Evolutionary conservation across 2,329 filamentous ascomycete genomes (phyloP), one percentile per base, ranked within the genome.

Genomic region (Fusarium coffeatum): DNA sequence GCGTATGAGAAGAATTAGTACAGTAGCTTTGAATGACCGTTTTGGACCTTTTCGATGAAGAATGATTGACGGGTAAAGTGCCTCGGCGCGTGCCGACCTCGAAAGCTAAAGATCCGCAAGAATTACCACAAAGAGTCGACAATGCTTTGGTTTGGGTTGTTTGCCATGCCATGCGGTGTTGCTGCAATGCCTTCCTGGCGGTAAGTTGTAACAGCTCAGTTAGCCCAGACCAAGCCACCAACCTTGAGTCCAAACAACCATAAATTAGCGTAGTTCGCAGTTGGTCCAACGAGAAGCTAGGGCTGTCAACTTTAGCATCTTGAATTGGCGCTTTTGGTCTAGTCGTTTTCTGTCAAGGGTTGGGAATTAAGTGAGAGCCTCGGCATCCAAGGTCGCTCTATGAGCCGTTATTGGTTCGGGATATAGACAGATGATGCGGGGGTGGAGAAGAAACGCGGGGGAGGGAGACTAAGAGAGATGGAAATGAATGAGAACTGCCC

Each of bases 401-500:
- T 25, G 48, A 30, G 55, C 23, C 28, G 34, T 60, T 41, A 70
- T 70, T 70, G 68, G 68, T 25, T 47, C 62, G 67, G 57, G 40
- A 57, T 20, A 59, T 57, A 40, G n/a, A 37, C 42, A 43, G 41
- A 56, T 30, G 51, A 59, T 65, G 66, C 64, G 66, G 64, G 64
- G 66, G 64, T 64, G 66, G 64, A 45, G 64, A 48, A 49, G 49
- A 40, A 54, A 55, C 64, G 68, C 67, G 68, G 68, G 67, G 68
- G 27, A 37, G 22, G 59, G 40, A 45, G 40, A 45, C 48, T 45
- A 54, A 53, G 42, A 46, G 46, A 42, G 46, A 54, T 49, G 27
- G 40, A 23, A 34, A 20, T 22, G 56, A 37, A 49, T 47, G 25
- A 18, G 37, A 30, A 30, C 12, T 18, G n/a, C 28, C 25, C 22